Evolutionary conservation across 176 grass and related monocot species (phyloP), one percentile per base, ranked within the genome.

Genomic region (Zoysia pacifica): DNA sequence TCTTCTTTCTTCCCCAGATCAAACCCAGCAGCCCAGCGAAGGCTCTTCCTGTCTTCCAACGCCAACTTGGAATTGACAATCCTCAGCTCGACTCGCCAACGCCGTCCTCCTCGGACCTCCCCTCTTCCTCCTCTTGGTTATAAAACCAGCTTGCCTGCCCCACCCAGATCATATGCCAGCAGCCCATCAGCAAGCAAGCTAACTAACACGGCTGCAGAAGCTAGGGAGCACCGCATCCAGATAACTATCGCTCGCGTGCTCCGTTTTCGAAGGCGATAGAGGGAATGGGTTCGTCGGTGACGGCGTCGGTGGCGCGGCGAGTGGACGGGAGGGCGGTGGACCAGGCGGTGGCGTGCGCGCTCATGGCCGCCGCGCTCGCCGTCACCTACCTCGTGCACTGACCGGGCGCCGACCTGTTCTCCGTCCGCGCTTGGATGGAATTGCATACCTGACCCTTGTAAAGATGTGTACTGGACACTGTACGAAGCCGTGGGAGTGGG

Each of bases 321-420:
- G 72, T 70, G 58, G 67, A 79, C 50, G 69, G 69, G 14, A 20
- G 4, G 69, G 28, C 11, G 28, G 70, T 86, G 18, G 84, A 86
- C 71, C 71, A 86, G 84, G 84, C 64, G 51, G 71, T 86, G 53
- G 84, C 84, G 9, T 86, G 28, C 71, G 58, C 60, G 37, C 84
- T 86, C 71, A 76, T 86, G 84, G 70, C 40, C 78, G 84, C 84
- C 53, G 84, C 84, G 54, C 78, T 86, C 63, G 72, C 56, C 64
- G 78, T 86, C 78, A 86, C 84, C 64, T 86, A 86, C 64, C 78
- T 86, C 53, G 53, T 86, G 6, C 84, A 81, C 11, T 86, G 68
- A 72, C 6, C 40, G 62, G 35, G 18, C 55, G 7, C 7, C 55
- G 40, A 6, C 7, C 13, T 12, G 51, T 11, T 2, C 11, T 49